Percentiles rank a stretch among this genome's conserved stretches.
phyloP scores from a whole-genome alignment of 768 basidiomycete genomes.

The Zangia roseola region DNA sequence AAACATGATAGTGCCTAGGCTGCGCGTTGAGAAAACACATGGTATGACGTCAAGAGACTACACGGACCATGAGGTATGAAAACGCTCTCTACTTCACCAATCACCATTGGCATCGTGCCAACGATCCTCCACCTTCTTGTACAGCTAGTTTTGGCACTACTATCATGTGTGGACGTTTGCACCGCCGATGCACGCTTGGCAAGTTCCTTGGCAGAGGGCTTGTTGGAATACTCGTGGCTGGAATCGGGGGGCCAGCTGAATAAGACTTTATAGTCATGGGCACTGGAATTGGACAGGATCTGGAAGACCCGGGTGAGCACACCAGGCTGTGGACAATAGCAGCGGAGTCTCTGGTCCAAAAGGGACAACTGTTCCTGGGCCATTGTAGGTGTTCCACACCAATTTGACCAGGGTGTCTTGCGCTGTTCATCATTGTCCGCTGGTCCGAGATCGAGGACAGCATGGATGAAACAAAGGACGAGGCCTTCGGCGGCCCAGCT shows the following conservation, averaged over 20 bases:
- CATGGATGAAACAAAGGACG: constrained; percentile 87
- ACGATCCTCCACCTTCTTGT: constrained; percentile 79
- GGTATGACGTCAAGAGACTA: constrained; percentile 35
- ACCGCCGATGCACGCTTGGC: constrained; percentile 67
- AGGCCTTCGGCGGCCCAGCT: constrained; percentile 87
- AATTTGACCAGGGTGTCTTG: constrained; percentile 82
- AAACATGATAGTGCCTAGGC: constrained; percentile 38
- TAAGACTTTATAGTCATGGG: constrained; percentile 53
- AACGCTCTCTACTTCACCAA: constrained; percentile 76
- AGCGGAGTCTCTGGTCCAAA: constrained; percentile 57
- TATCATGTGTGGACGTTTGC: constrained; percentile 49
- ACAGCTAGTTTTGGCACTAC: constrained; percentile 81
- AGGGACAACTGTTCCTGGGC: constrained; percentile 52
- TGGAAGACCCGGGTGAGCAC: constrained; percentile 71
- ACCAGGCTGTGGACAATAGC: constrained; percentile 50
- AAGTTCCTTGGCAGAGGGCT: constrained; percentile 44
- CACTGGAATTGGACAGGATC: constrained; percentile 57
- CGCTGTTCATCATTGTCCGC: constrained; percentile 71
- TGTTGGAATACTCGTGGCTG: constrained; percentile 38
- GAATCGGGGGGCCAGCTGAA: constrained; percentile 77
- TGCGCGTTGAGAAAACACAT: constrained; percentile 25
- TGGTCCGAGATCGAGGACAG: constrained; percentile 66
- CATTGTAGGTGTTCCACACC: constrained; percentile 81
- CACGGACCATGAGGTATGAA: constrained; percentile 85
- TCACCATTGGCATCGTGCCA: constrained; percentile 59